phyloP scores from a whole-genome alignment of 2,329 filamentous ascomycete genomes.

The Clonostachys rosea region DNA sequence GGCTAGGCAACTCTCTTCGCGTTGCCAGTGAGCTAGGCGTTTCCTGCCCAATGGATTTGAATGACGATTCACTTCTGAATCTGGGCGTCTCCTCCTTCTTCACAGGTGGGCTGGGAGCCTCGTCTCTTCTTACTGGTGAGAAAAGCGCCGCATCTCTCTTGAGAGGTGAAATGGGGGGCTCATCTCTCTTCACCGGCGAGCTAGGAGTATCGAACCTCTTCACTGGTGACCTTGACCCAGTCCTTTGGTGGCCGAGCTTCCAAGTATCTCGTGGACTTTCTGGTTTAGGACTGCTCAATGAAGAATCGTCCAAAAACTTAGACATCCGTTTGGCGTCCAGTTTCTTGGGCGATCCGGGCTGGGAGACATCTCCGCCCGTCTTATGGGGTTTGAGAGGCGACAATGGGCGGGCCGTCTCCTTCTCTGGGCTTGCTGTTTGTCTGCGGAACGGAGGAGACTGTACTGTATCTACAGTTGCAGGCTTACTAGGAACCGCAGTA shows the following conservation, averaged over 20 bases:
- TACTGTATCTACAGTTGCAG: slow-evolving; percentile 7
- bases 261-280: slow-evolving; percentile 16
- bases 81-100: too few relatives aligned
- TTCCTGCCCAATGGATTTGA: too few relatives aligned
- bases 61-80: too few relatives aligned
- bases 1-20: too few relatives aligned
- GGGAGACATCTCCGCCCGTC: slow-evolving; percentile 24
- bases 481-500: slow-evolving; percentile 10
- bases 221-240: slow-evolving; percentile 28
- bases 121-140: too few relatives aligned
- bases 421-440: slow-evolving; percentile 11
- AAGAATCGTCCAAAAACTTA: slow-evolving; percentile 45
- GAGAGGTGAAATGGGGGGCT: slow-evolving; percentile 16
- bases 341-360: slow-evolving; percentile 51
- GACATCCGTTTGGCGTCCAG: slow-evolving; percentile 56
- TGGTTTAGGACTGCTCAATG: slow-evolving; percentile 11
- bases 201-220: slow-evolving; percentile 18
- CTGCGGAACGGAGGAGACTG: slow-evolving; percentile 12
- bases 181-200: slow-evolving; percentile 9
- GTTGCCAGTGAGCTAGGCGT: too few relatives aligned
- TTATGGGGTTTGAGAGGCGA: slow-evolving; percentile 18
- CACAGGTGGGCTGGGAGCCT: background rate
- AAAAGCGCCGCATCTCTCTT: slow-evolving; percentile 11
- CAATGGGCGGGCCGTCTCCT: slow-evolving; percentile 17
- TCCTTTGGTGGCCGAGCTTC: slow-evolving; percentile 21